Conservation (phyloP, 2,329 filamentous ascomycete genomes). For the Incumbomyces lentus region DNA sequence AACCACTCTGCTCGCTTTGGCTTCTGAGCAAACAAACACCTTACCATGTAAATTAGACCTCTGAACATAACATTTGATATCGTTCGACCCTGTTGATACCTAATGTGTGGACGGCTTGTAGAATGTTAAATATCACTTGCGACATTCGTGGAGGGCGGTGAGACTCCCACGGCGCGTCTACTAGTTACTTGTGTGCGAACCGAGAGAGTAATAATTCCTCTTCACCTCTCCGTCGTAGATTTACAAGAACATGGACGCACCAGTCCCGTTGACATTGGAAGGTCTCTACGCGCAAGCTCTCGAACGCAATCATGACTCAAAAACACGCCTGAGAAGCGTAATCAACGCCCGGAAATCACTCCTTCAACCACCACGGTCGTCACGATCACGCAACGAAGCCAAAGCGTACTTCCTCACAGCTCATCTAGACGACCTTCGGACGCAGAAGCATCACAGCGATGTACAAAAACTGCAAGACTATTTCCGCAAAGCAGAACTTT, state of each 20-base stretch:
- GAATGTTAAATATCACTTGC: not conserved
- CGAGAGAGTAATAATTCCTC: too few relatives aligned
- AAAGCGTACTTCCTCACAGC: not conserved
- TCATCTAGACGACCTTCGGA: conserved; percentile 1
- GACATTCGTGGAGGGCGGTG: not conserved
- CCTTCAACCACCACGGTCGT: not conserved
- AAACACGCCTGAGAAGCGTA: not conserved
- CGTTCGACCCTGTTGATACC: not conserved
- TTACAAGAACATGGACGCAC: not conserved
- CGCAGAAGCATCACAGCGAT: not conserved
- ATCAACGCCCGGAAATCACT: not conserved
- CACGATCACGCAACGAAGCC: not conserved
- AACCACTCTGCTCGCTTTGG: conserved; percentile 2
- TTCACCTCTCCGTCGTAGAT: not conserved
- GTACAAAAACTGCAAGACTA: not conserved
- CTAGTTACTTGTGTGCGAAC: too few relatives aligned
- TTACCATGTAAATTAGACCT: conserved; percentile 4
- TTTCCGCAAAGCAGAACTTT: not conserved
- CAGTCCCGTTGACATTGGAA: not conserved
- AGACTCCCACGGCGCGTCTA: too few relatives aligned
- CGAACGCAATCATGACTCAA: not conserved
- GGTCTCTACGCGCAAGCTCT: not conserved
- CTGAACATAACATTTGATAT: not conserved
- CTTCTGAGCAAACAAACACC: not conserved
- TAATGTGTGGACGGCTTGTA: not conserved